phyloP scores from a whole-genome alignment of 768 basidiomycete species.

The Exsudoporus frostii region DNA sequence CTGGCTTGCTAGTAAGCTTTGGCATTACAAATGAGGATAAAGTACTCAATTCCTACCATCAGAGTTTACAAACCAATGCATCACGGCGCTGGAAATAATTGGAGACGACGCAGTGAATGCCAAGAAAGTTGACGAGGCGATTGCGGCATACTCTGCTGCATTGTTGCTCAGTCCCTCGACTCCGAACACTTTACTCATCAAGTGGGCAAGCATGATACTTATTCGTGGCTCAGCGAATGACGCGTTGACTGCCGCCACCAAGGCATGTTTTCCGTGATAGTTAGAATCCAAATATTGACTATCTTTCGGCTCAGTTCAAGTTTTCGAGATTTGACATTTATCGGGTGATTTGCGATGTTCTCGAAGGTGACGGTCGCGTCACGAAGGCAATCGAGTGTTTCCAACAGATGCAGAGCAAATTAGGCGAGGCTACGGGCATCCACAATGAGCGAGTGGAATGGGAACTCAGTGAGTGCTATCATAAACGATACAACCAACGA shows the following conservation, averaged over 20 bases:
- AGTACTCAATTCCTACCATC: background rate
- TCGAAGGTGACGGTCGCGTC: background rate
- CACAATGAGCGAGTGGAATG: background rate
- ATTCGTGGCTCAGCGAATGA: background rate
- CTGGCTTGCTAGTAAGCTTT: constrained; percentile 3
- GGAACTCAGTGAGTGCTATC: background rate
- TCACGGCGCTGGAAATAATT: background rate
- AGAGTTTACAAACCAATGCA: background rate
- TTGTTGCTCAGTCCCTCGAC: background rate
- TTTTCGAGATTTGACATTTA: background rate
- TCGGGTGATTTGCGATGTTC: background rate
- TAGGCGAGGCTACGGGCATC: background rate
- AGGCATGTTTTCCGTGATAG: background rate
- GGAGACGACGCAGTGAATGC: background rate
- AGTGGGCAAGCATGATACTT: background rate
- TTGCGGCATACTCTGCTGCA: background rate
- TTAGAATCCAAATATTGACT: too few species aligned
- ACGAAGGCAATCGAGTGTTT: background rate
- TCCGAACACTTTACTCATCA: background rate
- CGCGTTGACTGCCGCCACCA: background rate
- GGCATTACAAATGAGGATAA: background rate
- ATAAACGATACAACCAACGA: background rate
- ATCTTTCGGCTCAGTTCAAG: background rate
- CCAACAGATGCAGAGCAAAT: background rate
- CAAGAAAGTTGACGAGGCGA: background rate